Evolutionary conservation across 805 yeast species (phyloP).

Genomic region (Pichia membranifaciens): DNA sequence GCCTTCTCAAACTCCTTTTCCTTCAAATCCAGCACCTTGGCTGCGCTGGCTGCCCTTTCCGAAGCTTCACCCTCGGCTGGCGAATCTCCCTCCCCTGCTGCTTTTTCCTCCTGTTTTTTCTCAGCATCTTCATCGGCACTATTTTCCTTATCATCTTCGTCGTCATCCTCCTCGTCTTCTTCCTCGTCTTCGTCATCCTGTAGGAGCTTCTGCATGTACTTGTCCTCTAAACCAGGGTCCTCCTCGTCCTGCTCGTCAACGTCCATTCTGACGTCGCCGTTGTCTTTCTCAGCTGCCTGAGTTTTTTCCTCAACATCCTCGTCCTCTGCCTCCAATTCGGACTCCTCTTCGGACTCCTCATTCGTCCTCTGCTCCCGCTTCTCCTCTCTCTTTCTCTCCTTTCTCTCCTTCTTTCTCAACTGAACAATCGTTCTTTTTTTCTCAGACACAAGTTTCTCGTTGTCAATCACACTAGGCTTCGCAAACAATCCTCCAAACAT

Average conservation of each 20-base stretch:
- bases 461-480: slow-evolving; percentile 41
- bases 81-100: slow-evolving; percentile 19
- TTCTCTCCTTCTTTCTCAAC: slow-evolving; percentile 10
- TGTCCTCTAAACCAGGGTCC: slow-evolving; percentile 14
- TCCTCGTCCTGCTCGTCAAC: slow-evolving; percentile 1
- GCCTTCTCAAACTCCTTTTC: slow-evolving; percentile 76
- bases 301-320: slow-evolving; percentile 19
- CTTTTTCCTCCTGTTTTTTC: not conserved
- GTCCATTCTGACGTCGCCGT: slow-evolving; percentile 9
- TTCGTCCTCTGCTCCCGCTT: slow-evolving; percentile 16
- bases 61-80: slow-evolving; percentile 19
- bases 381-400: slow-evolving; percentile 18
- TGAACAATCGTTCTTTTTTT: slow-evolving; percentile 19
- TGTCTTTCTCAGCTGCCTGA: slow-evolving; percentile 8
- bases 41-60: slow-evolving; percentile 21
- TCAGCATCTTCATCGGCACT: slow-evolving; percentile 7
- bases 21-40: slow-evolving; percentile 53
- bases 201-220: slow-evolving; percentile 20
- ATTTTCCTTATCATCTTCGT: slow-evolving; percentile 9
- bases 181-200: slow-evolving; percentile 25
- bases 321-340: slow-evolving; percentile 24
- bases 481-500: slow-evolving; percentile 29
- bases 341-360: slow-evolving; percentile 22
- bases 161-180: slow-evolving; percentile 13
- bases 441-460: slow-evolving; percentile 26